phyloP scores from a whole-genome alignment of 2,329 filamentous ascomycete species.

The Cryphonectria radicalis region DNA sequence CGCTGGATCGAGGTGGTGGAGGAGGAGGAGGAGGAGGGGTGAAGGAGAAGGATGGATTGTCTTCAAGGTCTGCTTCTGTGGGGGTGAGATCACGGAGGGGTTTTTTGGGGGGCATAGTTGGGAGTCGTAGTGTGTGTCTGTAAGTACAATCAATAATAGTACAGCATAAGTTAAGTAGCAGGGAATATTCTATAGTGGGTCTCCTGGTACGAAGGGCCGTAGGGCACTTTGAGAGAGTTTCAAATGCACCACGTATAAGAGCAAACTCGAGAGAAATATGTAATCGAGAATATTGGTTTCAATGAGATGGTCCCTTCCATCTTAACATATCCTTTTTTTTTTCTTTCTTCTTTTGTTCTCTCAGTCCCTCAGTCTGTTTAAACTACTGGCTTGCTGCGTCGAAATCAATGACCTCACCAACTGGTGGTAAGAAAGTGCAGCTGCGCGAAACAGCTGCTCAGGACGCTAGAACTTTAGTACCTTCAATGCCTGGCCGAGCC shows the following conservation, averaged over 20 bases:
- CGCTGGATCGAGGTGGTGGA: background rate
- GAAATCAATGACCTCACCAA: slow-evolving; percentile 27
- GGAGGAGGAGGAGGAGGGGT: too few relatives aligned
- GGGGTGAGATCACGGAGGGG: slow-evolving; percentile 26
- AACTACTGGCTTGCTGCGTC: background rate
- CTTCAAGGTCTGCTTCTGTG: slow-evolving; percentile 25
- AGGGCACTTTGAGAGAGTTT: background rate
- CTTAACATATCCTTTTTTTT: background rate
- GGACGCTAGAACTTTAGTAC: slow-evolving; percentile 7
- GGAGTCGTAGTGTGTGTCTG: background rate
- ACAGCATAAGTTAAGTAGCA: background rate
- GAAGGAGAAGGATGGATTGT: background rate
- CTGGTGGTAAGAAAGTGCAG: background rate
- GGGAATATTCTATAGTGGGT: background rate
- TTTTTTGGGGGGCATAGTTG: slow-evolving; percentile 23
- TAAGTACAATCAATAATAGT: too few relatives aligned
- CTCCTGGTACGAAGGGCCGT: background rate
- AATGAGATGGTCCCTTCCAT: background rate
- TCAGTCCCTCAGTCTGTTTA: background rate
- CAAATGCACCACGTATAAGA: background rate
- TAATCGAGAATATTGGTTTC: background rate
- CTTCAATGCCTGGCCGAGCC: background rate
- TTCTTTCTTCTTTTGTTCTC: background rate
- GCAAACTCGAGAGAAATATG: background rate
- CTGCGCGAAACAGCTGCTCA: background rate